Evolutionary conservation across 148 eudicot genomes (phyloP).

Genomic region (Beta vulgaris): DNA sequence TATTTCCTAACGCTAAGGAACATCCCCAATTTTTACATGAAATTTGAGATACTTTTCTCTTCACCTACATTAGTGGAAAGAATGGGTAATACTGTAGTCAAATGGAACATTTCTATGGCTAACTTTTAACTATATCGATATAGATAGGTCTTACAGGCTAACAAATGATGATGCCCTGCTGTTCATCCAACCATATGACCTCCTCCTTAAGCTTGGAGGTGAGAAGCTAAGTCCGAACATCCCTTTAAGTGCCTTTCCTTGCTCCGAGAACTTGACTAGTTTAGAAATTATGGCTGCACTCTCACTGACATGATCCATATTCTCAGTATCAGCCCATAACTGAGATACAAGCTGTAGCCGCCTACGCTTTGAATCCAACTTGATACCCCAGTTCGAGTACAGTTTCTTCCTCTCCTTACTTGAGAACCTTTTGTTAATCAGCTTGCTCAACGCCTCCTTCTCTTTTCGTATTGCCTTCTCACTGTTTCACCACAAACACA

Average conservation of each 20-base stretch:
- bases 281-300: constrained; percentile 69
- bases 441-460: constrained; percentile 64
- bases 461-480: constrained; percentile 64
- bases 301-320: constrained; percentile 44
- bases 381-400: constrained; percentile 63
- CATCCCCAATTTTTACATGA: constrained; percentile 4
- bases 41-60: constrained; percentile 9
- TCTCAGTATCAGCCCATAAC: constrained; percentile 58
- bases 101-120: constrained; percentile 19
- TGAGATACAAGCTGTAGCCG: constrained; percentile 58
- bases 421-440: constrained; percentile 62
- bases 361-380: constrained; percentile 57
- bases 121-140: constrained; percentile 12
- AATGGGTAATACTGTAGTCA: constrained; percentile 6
- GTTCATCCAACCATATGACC: constrained; percentile 64
- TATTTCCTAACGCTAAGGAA: background rate
- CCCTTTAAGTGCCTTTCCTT: constrained; percentile 66
- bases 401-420: constrained; percentile 55
- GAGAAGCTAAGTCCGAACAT: constrained; percentile 90
- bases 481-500: constrained; percentile 37
- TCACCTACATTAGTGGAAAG: constrained; percentile 16
- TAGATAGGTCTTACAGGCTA: constrained; percentile 9
- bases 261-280: constrained; percentile 66
- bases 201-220: constrained; percentile 46
- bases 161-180: constrained; percentile 37